Percentiles rank a stretch among this genome's conserved stretches.
Conservation (phyloP, 225 moss, liverwort and hornwort species). For the Climacium dendroides region DNA sequence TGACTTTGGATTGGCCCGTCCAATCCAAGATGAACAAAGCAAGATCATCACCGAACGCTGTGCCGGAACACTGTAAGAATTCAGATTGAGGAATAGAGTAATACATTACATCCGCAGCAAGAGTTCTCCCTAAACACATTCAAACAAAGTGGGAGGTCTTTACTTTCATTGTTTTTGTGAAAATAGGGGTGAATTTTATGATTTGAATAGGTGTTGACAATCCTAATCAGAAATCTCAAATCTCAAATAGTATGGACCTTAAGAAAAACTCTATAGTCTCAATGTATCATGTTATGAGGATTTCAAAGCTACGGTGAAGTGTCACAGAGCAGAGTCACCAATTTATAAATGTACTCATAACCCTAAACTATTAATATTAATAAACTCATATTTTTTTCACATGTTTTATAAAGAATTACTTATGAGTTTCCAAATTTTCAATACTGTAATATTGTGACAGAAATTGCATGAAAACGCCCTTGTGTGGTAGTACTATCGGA, state of each 20-base stretch:
- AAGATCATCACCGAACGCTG: constrained; percentile 4
- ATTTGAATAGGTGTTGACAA: not conserved
- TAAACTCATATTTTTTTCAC: no score
- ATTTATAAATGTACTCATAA: no score
- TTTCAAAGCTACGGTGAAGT: no score
- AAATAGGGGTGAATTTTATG: not conserved
- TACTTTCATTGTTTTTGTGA: not conserved
- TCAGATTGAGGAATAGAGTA: not conserved
- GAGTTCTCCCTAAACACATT: not conserved
- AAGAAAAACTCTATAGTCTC: not conserved
- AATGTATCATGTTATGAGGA: no score
- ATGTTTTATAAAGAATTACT: no score
- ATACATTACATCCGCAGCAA: no score
- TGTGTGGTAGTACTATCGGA: no score
- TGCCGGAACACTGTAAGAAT: constrained; percentile 7
- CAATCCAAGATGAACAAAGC: constrained; percentile 2
- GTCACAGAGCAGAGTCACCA: no score
- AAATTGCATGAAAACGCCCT: no score
- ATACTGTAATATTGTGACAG: no score
- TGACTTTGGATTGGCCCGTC: constrained; percentile 37
- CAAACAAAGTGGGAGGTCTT: not conserved
- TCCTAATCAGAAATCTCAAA: not conserved
- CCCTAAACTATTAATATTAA: no score
- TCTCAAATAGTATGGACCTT: not conserved
- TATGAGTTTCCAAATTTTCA: no score